Conservation (phyloP, 306 rosid species). For the Albizia julibrissin region DNA sequence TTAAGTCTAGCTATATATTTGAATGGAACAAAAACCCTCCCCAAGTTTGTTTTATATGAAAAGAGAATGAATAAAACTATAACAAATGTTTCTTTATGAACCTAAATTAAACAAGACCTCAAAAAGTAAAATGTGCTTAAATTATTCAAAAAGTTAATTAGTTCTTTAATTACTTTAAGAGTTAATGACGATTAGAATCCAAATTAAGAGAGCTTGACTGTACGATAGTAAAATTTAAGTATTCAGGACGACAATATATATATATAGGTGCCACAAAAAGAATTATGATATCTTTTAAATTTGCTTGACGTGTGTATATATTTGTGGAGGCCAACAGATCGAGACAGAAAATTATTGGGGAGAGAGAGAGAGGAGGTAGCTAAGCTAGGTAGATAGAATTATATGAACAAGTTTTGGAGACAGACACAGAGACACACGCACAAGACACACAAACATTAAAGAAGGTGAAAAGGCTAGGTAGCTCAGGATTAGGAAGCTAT, state of each 20-base stretch:
- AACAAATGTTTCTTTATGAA: no score
- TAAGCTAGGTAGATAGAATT: not conserved
- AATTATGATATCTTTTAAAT: not conserved
- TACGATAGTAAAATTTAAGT: not conserved
- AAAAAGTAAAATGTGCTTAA: not conserved
- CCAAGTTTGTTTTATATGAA: not conserved
- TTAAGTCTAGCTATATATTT: not conserved
- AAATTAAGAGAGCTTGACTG: not conserved
- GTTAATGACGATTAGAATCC: not conserved
- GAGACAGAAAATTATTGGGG: conserved; percentile 34
- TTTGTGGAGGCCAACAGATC: conserved; percentile 17
- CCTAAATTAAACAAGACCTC: not conserved
- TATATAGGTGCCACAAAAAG: not conserved
- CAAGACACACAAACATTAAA: conserved; percentile 13
- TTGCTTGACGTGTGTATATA: not conserved
- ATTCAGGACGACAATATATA: not conserved
- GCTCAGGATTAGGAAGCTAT: not conserved
- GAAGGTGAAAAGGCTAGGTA: not conserved
- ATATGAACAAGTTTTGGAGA: not conserved
- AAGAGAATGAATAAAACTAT: not conserved
- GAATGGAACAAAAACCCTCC: not conserved
- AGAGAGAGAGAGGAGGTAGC: not conserved
- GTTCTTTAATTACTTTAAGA: no score
- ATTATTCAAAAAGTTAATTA: no score
- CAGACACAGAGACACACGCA: not conserved